Evolutionary conservation across 352 stramenopile genomes (phyloP).

Genomic region (Phytophthora fragariaefolia): DNA sequence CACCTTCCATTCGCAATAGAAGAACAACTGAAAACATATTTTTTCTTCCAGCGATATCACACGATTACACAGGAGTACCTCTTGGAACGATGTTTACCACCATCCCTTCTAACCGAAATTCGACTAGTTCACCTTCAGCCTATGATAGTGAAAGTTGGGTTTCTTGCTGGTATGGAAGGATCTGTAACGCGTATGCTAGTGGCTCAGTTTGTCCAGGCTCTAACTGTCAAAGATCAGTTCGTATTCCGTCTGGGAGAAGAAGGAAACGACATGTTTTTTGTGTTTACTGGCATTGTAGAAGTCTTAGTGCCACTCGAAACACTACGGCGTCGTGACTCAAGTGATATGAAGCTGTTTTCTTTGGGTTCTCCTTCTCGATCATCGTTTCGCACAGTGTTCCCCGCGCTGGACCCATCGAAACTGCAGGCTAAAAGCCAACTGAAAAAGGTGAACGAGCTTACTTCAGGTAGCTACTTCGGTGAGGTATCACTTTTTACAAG

Average conservation of each 20-base stretch:
- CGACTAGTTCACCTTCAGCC: constrained; percentile 57
- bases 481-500: constrained; percentile 58
- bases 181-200: constrained; percentile 64
- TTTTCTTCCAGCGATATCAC: constrained; percentile 69
- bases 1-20: constrained; percentile 48
- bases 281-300: constrained; percentile 60
- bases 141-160: constrained; percentile 66
- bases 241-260: constrained; percentile 55
- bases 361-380: constrained; percentile 20
- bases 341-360: constrained; percentile 30
- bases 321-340: constrained; percentile 35
- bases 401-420: constrained; percentile 29
- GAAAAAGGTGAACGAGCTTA: constrained; percentile 71
- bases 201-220: constrained; percentile 50
- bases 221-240: constrained; percentile 57
- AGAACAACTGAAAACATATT: constrained; percentile 69
- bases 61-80: constrained; percentile 68
- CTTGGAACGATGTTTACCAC: constrained; percentile 55
- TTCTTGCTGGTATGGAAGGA: constrained; percentile 56
- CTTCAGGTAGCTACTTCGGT: constrained; percentile 58
- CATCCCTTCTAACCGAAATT: constrained; percentile 64
- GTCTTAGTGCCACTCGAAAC: constrained; percentile 51
- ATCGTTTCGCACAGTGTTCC: constrained; percentile 32
- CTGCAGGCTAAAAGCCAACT: constrained; percentile 34
- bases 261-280: constrained; percentile 67